Percentiles rank a stretch among this genome's conserved stretches.
Conservation (phyloP, 305 asterid species). For the Fraxinus floribunda region DNA sequence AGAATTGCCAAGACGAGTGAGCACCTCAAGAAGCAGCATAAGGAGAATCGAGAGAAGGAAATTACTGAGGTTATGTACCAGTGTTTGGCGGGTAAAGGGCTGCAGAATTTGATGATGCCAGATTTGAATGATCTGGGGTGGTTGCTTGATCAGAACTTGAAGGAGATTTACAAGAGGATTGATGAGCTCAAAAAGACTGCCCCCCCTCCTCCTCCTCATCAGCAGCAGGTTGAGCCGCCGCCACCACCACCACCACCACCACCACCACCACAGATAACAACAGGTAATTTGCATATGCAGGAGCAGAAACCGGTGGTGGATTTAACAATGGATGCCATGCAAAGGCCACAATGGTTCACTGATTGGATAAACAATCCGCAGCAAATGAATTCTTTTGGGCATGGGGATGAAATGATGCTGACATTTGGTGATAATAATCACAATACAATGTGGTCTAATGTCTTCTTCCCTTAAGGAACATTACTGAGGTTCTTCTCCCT, state of each 20-base stretch:
- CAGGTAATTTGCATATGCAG: background rate
- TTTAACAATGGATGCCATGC: slow-evolving; percentile 18
- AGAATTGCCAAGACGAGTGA: slow-evolving; percentile 64
- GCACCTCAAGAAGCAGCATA: slow-evolving; percentile 59
- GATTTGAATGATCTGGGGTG: slow-evolving; percentile 64
- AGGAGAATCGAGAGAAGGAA: slow-evolving; percentile 67
- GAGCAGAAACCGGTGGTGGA: slow-evolving; percentile 23
- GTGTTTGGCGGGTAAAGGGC: slow-evolving; percentile 57
- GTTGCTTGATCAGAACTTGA: slow-evolving; percentile 56
- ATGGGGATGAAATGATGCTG: slow-evolving; percentile 45
- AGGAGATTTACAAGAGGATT: slow-evolving; percentile 63
- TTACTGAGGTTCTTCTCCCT: background rate
- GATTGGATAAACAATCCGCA: slow-evolving; percentile 56
- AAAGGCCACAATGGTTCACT: slow-evolving; percentile 48
- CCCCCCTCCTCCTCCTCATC: background rate
- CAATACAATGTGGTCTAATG: slow-evolving; percentile 42
- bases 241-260: background rate
- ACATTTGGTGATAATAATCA: slow-evolving; percentile 41
- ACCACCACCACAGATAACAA: background rate
- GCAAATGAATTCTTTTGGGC: slow-evolving; percentile 37
- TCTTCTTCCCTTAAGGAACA: slow-evolving; percentile 6
- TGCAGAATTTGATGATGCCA: slow-evolving; percentile 41
- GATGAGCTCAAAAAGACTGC: slow-evolving; percentile 40
- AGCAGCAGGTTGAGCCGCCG: background rate
- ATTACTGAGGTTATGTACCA: slow-evolving; percentile 69